Conservation (phyloP, 106 monocot genomes). For the Vanilla planifolia region DNA sequence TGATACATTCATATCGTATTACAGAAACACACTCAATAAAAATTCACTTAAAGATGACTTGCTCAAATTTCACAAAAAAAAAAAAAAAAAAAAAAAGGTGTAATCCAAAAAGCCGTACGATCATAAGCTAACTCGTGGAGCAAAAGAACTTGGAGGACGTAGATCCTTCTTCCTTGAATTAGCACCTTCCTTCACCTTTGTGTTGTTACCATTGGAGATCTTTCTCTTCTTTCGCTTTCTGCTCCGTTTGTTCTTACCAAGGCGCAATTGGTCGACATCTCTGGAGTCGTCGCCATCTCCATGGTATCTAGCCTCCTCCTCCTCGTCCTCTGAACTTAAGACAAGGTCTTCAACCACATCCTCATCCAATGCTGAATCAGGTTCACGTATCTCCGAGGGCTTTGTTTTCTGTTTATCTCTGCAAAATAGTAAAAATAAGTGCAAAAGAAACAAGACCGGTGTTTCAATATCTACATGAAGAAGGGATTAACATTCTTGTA, state of each 20-base stretch:
- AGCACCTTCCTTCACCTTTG: too few species aligned
- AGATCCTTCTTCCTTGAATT: neutral
- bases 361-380: slow-evolving; percentile 32
- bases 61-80: too few species aligned
- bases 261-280: neutral
- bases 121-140: too few species aligned
- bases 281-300: slow-evolving; percentile 1
- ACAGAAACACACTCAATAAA: too few species aligned
- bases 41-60: too few species aligned
- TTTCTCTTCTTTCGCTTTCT: neutral
- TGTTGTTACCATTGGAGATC: too few species aligned
- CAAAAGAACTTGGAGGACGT: neutral
- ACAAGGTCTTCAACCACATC: slow-evolving; percentile 90
- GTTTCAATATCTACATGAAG: neutral
- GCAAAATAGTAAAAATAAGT: neutral
- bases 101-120: too few species aligned
- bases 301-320: slow-evolving; percentile 1
- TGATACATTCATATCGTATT: too few species aligned
- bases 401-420: slow-evolving; percentile 30
- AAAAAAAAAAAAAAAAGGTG: too few species aligned
- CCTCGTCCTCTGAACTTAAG: slow-evolving; percentile 83
- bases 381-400: slow-evolving; percentile 32
- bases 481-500: slow-evolving; percentile 15
- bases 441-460: neutral
- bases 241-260: neutral